Percentiles rank a stretch among this genome's conserved stretches.
These are phyloP conservation scores for Calonectria crousiana DNA, from an alignment of 2,329 filamentous ascomycete genomes.

Conservation along the genomic window DNA sequence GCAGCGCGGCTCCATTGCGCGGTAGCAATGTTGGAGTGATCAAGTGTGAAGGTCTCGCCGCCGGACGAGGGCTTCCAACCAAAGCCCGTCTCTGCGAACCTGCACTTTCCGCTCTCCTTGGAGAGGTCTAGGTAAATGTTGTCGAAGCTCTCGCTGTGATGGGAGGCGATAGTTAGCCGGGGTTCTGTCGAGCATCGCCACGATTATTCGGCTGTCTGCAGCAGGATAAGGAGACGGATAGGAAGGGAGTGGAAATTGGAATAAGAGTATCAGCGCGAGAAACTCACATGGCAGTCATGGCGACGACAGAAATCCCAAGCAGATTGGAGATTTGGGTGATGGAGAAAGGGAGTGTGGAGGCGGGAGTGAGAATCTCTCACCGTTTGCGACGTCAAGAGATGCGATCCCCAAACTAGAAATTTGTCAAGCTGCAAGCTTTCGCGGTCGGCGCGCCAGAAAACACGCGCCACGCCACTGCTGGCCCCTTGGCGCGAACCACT, in stretches of 20 bases:
- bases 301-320: constrained; percentile 21
- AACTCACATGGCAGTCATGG: constrained; percentile 56
- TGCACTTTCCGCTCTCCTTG: constrained; percentile 90
- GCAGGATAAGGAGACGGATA: not conserved
- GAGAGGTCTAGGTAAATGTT: constrained; percentile 97
- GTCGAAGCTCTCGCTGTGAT: constrained; percentile 87
- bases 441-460: constrained; percentile 28
- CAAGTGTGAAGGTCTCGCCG: constrained; percentile 93
- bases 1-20: constrained; percentile 96
- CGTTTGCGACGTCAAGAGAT: constrained; percentile 22
- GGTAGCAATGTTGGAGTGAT: constrained; percentile 84
- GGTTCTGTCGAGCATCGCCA: constrained; percentile 19
- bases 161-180: constrained; percentile 26
- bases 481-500: constrained; percentile 32
- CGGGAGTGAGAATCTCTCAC: constrained; percentile 11
- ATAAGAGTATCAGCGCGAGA: not conserved
- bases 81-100: constrained; percentile 93
- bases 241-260: not conserved
- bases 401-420: constrained; percentile 27
- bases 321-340: not conserved
- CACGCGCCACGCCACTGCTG: constrained; percentile 19
- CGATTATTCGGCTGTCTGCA: not conserved
- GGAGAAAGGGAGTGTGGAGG: not conserved
- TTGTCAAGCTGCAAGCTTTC: constrained; percentile 20
- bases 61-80: constrained; percentile 93